phyloP scores from a whole-genome alignment of 1,284 basidiomycete species.

The Malassezia slooffiae region DNA sequence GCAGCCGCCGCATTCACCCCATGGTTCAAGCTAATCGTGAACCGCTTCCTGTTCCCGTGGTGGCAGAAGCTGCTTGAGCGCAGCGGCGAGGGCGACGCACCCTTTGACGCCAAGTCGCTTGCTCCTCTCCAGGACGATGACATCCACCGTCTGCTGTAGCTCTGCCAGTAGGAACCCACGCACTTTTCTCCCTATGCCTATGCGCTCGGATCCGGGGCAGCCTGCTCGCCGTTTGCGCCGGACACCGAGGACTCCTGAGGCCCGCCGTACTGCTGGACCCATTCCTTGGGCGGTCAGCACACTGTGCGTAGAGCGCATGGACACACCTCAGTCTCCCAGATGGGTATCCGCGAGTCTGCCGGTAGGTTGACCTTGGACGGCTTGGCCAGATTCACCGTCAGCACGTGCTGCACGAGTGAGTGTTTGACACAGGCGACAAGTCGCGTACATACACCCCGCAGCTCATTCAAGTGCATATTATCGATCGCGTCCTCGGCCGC shows the following conservation, averaged over 20 bases:
- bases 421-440: not conserved
- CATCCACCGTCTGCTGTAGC: conserved; percentile 41
- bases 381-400: conserved; percentile 14
- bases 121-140: conserved; percentile 28
- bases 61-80: conserved; percentile 77
- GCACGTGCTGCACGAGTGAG: conserved; percentile 4
- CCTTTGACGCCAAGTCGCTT: conserved; percentile 31
- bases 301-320: not conserved
- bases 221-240: too few species aligned
- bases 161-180: too few species aligned
- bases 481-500: conserved; percentile 16
- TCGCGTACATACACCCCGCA: conserved; percentile 7
- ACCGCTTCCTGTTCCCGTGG: conserved; percentile 95
- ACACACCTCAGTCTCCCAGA: conserved; percentile 17
- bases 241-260: too few species aligned
- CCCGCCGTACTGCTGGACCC: conserved; percentile 6
- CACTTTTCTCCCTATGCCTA: too few species aligned
- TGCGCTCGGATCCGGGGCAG: too few species aligned
- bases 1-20: conserved; percentile 83
- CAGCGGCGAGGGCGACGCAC: conserved; percentile 3
- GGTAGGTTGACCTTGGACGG: conserved; percentile 8
- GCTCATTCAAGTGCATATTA: conserved; percentile 17
- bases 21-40: conserved; percentile 97
- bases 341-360: conserved; percentile 6
- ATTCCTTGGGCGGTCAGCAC: too few species aligned